A percentile compares a stretch with the other conserved stretches of the same genome.
Evolutionary conservation across 306 rosid genomes (phyloP).

Genomic region (Ormosia emarginata): DNA sequence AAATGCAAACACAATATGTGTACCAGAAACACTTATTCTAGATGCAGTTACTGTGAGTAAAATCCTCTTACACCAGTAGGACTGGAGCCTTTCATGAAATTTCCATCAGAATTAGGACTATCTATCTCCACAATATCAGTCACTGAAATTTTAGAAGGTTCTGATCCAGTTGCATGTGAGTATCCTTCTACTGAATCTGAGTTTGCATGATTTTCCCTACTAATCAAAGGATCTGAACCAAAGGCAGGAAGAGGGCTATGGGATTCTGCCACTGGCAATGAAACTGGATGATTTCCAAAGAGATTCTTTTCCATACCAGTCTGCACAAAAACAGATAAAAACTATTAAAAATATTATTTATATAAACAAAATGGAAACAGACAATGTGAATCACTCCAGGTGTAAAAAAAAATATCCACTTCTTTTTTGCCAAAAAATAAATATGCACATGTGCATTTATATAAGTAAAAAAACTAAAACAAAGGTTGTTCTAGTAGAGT

Average conservation of each 20-base stretch:
- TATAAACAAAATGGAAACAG: neutral
- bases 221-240: constrained; percentile 76
- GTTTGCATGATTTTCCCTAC: constrained; percentile 44
- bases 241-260: constrained; percentile 88
- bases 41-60: constrained; percentile 8
- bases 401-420: neutral
- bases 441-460: neutral
- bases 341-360: neutral
- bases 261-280: constrained; percentile 57
- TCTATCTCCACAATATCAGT: constrained; percentile 82
- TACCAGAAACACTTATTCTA: neutral
- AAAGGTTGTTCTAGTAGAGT: too few relatives aligned
- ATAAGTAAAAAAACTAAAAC: neutral
- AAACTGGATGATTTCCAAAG: constrained; percentile 90
- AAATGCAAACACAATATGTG: constrained; percentile 17
- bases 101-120: constrained; percentile 58
- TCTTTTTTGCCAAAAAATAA: neutral
- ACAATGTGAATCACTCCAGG: neutral
- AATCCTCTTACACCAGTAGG: constrained; percentile 66
- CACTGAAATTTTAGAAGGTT: constrained; percentile 51
- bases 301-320: constrained; percentile 91
- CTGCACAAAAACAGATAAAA: constrained; percentile 49
- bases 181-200: constrained; percentile 42
- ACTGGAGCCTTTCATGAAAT: constrained; percentile 61
- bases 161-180: constrained; percentile 47